Conservation (phyloP, 306 rosid genomes). For the Malus asiatica region DNA sequence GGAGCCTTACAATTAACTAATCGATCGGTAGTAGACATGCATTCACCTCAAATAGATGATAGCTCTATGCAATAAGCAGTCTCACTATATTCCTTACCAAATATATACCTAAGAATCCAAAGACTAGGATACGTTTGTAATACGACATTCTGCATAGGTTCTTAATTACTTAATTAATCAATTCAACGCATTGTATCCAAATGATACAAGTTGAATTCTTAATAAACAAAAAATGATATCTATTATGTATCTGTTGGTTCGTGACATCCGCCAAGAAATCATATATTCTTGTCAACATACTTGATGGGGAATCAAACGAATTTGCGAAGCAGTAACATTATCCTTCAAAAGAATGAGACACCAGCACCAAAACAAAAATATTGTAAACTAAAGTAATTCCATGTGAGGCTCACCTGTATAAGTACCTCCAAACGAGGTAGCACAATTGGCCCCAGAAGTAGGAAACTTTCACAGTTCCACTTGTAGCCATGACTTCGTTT, state of each 20-base stretch:
- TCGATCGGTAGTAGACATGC: neutral
- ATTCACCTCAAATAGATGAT: neutral
- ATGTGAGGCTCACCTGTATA: neutral
- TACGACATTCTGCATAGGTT: neutral
- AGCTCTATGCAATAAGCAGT: neutral
- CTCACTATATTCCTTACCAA: neutral
- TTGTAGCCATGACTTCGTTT: slow-evolving; percentile 2
- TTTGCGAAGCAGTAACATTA: neutral
- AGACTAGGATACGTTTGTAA: neutral
- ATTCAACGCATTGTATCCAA: neutral
- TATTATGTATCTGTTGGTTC: neutral
- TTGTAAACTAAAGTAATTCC: neutral
- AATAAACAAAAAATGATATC: neutral
- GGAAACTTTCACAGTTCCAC: neutral
- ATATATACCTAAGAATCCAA: neutral
- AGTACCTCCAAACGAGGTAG: neutral
- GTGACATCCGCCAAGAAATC: neutral
- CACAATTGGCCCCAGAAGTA: neutral
- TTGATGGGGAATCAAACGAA: slow-evolving; percentile 1
- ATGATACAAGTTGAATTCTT: neutral
- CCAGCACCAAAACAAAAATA: neutral
- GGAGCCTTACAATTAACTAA: neutral
- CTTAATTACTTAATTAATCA: neutral
- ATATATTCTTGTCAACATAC: neutral
- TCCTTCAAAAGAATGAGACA: neutral